Base-by-base conservation (phyloP, 2,329 filamentous ascomycete genomes). In the Onygenales sp. region DNA sequence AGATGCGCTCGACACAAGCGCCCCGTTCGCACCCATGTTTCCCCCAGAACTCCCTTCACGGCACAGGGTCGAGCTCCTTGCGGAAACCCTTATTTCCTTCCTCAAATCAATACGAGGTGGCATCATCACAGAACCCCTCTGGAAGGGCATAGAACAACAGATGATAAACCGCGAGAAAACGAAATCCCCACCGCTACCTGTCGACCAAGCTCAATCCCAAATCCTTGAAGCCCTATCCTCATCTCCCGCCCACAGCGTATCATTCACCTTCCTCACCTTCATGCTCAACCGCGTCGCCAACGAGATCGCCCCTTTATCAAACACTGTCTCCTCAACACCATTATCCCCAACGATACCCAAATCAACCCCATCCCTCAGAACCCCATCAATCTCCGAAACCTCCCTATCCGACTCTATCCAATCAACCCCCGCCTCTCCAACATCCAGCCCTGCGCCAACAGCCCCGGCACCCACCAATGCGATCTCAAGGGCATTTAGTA, bases 261-360 rank as follows among this genome's bases (percentile, higher is more conserved):
- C 87, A 0, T 95, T 96, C 63, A 87, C 95, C 2, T 90, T 96
- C 58, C 73, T 96, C 13, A 88, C 86, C 0, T 84, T 87, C 7
- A 91, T 90, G 70, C 76, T 96, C 9, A 76, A 77, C 21, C 76
- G 78, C 9, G 75, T 86, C 39, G 70, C 77, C 32, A 73, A 74
- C 36, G 82, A 85, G 61, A 68, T 84, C 6, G 71, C 70, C 2
- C 74, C 76, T 0, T 63, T 74, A 0, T 63, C 52, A 32, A 50
- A 60, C 6, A 32, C 54, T 8, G 21, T 40, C 31, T 21, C 45
- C 27, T 50, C 55, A 40, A 39, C 62, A 32, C 60, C 59, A 4
- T 59, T 59, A 52, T 54, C 63, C 5, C 55, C 54, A 13, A 52
- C 55, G 14, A 52, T 45, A 33, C 47, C 54, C 13, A 54, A 53